Percentiles rank a stretch among this genome's conserved stretches.
Evolutionary conservation across 2,329 filamentous ascomycete genomes (phyloP).

Genomic region (Fusarium phyllophilum): DNA sequence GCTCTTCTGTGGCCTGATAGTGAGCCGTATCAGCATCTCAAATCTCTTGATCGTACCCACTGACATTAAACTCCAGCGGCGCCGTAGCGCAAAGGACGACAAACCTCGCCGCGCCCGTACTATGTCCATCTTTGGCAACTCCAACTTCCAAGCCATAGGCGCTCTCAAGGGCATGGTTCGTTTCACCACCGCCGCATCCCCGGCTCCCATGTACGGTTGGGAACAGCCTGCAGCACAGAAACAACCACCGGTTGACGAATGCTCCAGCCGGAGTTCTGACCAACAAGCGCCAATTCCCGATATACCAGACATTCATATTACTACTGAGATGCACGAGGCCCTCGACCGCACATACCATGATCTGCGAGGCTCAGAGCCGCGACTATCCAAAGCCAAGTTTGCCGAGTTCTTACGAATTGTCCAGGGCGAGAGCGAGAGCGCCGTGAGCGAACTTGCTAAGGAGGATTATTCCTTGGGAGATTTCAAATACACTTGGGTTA

Average conservation of each 20-base stretch:
- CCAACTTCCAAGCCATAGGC: slow-evolving; percentile 45
- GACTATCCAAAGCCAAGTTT: slow-evolving; percentile 53
- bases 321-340: slow-evolving; percentile 59
- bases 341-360: slow-evolving; percentile 60
- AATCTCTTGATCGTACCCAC: background rate
- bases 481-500: slow-evolving; percentile 62
- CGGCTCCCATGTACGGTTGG: slow-evolving; percentile 39
- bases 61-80: slow-evolving; percentile 28
- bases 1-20: slow-evolving; percentile 37
- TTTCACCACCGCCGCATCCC: slow-evolving; percentile 47
- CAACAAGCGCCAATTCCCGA: slow-evolving; percentile 37
- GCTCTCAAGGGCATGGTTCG: slow-evolving; percentile 49
- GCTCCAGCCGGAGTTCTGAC: slow-evolving; percentile 40
- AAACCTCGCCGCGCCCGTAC: slow-evolving; percentile 49
- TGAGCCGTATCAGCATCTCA: slow-evolving; percentile 6
- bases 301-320: slow-evolving; percentile 54
- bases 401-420: slow-evolving; percentile 59
- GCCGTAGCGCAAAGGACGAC: slow-evolving; percentile 20
- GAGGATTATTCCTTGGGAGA: slow-evolving; percentile 58
- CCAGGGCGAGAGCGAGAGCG: slow-evolving; percentile 56
- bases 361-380: slow-evolving; percentile 50
- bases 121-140: slow-evolving; percentile 54
- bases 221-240: slow-evolving; percentile 33
- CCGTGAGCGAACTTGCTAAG: slow-evolving; percentile 47
- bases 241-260: slow-evolving; percentile 33